A percentile compares a stretch with the other conserved stretches of the same genome.
Evolutionary conservation across 2,329 filamentous ascomycete species (phyloP).

Genomic region (Clarireedia paspali): DNA sequence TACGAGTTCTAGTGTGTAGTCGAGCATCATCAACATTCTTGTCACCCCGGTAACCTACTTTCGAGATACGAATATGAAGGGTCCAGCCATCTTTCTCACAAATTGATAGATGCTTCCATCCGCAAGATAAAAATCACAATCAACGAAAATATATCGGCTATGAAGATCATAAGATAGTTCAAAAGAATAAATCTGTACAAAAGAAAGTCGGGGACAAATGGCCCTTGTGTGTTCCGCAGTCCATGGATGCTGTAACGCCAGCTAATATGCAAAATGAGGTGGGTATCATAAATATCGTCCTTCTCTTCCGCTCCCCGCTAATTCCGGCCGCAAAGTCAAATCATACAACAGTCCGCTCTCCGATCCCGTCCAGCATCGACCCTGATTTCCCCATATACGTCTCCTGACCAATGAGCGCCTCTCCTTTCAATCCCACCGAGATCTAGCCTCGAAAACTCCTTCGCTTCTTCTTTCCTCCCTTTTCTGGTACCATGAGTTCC

Average conservation of each 20-base stretch:
- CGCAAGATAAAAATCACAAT: no score
- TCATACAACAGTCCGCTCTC: neutral
- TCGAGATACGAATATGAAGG: no score
- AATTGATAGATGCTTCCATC: neutral
- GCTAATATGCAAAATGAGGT: conserved; percentile 1
- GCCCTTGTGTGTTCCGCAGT: neutral
- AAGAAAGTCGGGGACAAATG: neutral
- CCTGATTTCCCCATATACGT: neutral
- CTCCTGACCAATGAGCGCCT: no score
- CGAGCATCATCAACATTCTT: no score
- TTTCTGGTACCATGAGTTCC: conserved; percentile 2
- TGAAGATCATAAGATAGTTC: neutral
- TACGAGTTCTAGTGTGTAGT: no score
- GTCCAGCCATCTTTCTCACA: neutral
- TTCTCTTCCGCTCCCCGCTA: neutral
- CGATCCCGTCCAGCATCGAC: neutral
- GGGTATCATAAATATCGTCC: conserved; percentile 7
- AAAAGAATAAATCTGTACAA: neutral
- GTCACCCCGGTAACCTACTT: no score
- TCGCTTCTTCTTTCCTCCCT: conserved; percentile 1
- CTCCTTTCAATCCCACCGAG: neutral
- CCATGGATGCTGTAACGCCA: neutral
- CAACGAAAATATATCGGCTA: neutral
- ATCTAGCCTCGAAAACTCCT: neutral
- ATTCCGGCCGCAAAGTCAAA: neutral